A percentile compares a stretch with the other conserved stretches of the same genome.
Evolutionary conservation across 768 basidiomycete species (phyloP).

Genomic region (Suillus variegatus): DNA sequence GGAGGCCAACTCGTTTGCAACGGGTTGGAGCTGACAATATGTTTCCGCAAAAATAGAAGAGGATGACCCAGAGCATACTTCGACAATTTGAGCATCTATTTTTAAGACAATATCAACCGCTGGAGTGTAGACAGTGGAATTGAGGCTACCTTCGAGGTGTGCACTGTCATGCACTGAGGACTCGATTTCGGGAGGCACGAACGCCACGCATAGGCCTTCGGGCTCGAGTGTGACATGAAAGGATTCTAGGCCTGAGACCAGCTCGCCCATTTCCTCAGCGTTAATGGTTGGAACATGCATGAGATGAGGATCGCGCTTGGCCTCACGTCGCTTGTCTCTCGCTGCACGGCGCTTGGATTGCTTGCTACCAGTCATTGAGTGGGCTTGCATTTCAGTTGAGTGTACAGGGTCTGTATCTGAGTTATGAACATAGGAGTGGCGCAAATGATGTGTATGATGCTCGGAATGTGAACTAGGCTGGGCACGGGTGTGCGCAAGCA

Average conservation of each 20-base stretch:
- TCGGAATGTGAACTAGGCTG: conserved; percentile 10
- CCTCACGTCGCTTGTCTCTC: conserved; percentile 54
- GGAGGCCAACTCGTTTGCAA: neutral
- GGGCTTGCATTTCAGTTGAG: neutral
- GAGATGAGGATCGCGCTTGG: conserved; percentile 32
- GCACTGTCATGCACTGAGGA: conserved; percentile 12
- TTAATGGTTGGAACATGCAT: conserved; percentile 19
- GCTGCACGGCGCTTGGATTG: conserved; percentile 43
- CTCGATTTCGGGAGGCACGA: conserved; percentile 24
- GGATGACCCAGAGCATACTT: neutral
- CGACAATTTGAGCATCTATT: neutral
- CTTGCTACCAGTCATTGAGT: conserved; percentile 15
- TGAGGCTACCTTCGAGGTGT: neutral
- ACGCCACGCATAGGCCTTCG: conserved; percentile 8
- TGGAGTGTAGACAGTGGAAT: neutral
- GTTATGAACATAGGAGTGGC: conserved; percentile 1
- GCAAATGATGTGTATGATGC: neutral
- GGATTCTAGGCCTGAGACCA: conserved; percentile 34
- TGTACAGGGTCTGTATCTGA: neutral
- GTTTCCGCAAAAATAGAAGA: neutral
- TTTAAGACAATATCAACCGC: neutral
- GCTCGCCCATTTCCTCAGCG: conserved; percentile 10
- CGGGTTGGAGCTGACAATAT: neutral
- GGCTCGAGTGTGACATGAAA: conserved; percentile 35
- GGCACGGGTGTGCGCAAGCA: conserved; percentile 22